These are phyloP conservation scores for Solanum sparsipilum DNA, from an alignment of 257 asterid genomes.

Conservation along the genomic window DNA sequence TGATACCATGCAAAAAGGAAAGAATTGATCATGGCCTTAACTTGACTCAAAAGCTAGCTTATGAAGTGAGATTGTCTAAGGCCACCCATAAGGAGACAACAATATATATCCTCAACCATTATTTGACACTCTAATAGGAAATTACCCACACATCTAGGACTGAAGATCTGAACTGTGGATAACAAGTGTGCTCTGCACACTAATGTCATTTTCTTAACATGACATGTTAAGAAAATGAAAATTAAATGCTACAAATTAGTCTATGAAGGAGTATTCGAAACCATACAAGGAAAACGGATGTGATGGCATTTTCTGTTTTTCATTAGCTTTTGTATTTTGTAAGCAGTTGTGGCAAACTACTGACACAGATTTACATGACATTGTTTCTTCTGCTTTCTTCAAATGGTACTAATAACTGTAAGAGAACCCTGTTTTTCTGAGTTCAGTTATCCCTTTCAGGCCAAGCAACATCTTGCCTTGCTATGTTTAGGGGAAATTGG, in stretches of 20 bases:
- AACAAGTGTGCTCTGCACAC: not conserved
- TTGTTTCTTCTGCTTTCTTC: not conserved
- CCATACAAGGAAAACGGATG: not conserved
- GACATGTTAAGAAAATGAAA: not conserved
- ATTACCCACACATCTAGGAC: not conserved
- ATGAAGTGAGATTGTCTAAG: not conserved
- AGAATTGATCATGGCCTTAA: not conserved
- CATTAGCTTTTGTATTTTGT: not conserved
- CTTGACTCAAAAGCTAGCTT: not conserved
- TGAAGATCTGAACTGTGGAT: not conserved
- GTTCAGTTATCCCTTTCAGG: slow-evolving; percentile 28
- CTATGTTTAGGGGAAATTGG: slow-evolving; percentile 98
- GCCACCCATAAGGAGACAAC: not conserved
- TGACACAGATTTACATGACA: not conserved
- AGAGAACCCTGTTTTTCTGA: not conserved
- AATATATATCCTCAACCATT: not conserved
- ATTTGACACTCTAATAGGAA: not conserved
- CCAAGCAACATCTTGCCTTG: slow-evolving; percentile 86
- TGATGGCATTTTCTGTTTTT: not conserved
- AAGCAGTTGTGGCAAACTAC: not conserved
- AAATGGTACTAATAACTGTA: not conserved
- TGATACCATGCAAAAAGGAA: not conserved
- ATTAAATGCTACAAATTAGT: not conserved
- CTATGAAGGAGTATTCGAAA: not conserved
- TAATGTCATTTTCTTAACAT: not conserved